Evolutionary conservation across 177 flowering plant genomes (phyloP), one percentile per base, ranked within the genome.

Genomic region (Vitis hybrid): DNA sequence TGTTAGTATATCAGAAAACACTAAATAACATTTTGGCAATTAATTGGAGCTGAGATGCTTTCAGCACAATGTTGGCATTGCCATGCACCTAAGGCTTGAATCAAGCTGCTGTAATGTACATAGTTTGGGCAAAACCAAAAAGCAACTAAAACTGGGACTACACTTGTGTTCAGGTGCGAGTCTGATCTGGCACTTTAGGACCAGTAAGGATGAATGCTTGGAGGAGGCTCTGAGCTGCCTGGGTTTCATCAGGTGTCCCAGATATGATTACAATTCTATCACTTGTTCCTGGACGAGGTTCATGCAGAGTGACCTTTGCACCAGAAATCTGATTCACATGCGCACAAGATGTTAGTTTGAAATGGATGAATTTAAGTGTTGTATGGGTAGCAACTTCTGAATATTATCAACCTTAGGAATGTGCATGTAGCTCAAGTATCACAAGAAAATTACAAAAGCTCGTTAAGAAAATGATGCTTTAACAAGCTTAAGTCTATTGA

Each of bases 161-260:
- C 46, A 35, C 41, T 35, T 35, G 46, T 35, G 46, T 35, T 35
- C 46, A 35, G 46, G 46, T 35, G 46, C 46, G 27, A 24, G 27
- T 24, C 27, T 24, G 27, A 24, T 24, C 27, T 24, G 27, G 27
- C 27, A 24, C 27, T 24, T 2, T 2, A 2, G 77, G 79, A 46
- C 89, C 91, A 18, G 85, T 77, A 32, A 85, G 85, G 69, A 94
- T 87, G 85, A 90, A 94, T 61, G 99, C 97, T 52, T 94, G 99
- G 51, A 94, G 89, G 58, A 94, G 97, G 78, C 91, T 87, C 76
- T 93, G 98, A 17, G 98, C 97, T 57, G 90, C 91, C 59, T 87
- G 96, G 51, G 97, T 86, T 79, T 93, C 87, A 79, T 94, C 91
- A 0, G 97, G 98, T 21, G 92, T 88, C 21, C 99, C 99, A 7